Conservation (phyloP, 805 yeast genomes). For the Candida mattraensis region DNA sequence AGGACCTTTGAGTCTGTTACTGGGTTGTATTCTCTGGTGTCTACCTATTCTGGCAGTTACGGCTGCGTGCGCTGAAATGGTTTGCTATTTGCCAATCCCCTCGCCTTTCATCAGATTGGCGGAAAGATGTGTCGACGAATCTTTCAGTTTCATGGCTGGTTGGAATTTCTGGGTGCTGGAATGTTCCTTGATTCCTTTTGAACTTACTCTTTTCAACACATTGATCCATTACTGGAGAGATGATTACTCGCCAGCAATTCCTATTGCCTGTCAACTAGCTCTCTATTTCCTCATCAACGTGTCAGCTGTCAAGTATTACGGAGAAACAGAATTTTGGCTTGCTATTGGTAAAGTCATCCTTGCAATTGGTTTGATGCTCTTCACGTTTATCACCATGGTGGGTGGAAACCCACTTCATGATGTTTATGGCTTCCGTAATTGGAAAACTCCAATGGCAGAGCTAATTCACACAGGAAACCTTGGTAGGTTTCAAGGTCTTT, state of each 20-base stretch:
- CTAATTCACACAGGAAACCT: conserved; percentile 41
- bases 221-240: conserved; percentile 49
- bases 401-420: conserved; percentile 51
- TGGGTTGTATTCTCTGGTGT: conserved; percentile 44
- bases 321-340: conserved; percentile 50
- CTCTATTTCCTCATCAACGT: conserved; percentile 42
- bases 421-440: conserved; percentile 36
- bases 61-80: conserved; percentile 46
- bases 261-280: conserved; percentile 42
- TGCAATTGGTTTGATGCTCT: conserved; percentile 43
- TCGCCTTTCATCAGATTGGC: conserved; percentile 49
- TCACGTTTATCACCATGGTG: conserved; percentile 47
- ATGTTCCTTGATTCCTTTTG: conserved; percentile 49
- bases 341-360: conserved; percentile 44
- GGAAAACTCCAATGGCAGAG: conserved; percentile 35
- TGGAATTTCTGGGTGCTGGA: conserved; percentile 52
- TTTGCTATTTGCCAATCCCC: conserved; percentile 45
- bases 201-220: conserved; percentile 46
- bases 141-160: conserved; percentile 46
- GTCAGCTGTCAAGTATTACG: conserved; percentile 45
- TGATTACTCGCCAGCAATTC: conserved; percentile 46
- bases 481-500: conserved; percentile 47
- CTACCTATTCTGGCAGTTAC: conserved; percentile 43
- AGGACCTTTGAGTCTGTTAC: conserved; percentile 43
- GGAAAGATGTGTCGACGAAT: conserved; percentile 46